These are phyloP conservation scores for Musa beccarii DNA, from an alignment of 176 grass and related monocot species.

Conservation along the genomic window DNA sequence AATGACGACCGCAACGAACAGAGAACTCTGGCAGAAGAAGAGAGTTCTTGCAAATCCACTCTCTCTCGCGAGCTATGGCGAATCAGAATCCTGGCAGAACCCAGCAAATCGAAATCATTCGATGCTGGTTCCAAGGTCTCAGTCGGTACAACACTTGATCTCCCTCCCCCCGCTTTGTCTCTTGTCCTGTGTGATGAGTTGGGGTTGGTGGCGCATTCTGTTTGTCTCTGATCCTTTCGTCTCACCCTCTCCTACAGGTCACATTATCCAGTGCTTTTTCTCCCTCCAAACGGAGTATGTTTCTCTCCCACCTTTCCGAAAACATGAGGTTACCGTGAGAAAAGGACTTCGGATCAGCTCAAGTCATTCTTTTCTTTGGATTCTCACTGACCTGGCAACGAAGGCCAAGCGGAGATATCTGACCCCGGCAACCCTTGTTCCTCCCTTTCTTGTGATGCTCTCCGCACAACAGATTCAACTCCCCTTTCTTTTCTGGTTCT, in stretches of 20 bases:
- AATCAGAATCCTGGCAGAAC: neutral
- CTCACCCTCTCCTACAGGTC: neutral
- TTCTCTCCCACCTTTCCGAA: neutral
- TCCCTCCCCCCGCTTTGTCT: neutral
- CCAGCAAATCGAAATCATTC: neutral
- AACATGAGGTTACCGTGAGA: slow-evolving; percentile 2
- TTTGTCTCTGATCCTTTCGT: neutral
- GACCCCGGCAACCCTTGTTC: neutral
- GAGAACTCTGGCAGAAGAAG: too few species aligned
- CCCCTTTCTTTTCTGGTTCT: neutral
- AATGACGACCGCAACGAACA: neutral
- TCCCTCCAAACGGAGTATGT: slow-evolving; percentile 4
- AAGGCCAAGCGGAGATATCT: neutral
- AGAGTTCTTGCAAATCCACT: too few species aligned
- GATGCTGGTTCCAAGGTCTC: neutral
- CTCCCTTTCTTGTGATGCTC: neutral
- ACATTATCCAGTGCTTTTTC: neutral
- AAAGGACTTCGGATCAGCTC: neutral
- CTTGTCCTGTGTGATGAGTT: neutral
- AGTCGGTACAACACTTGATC: neutral
- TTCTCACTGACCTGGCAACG: neutral
- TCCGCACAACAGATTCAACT: neutral
- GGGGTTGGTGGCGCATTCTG: neutral
- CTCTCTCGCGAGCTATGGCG: neutral
- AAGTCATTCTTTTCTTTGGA: neutral